A percentile compares a stretch with the other conserved stretches of the same genome.
Evolutionary conservation across 1,284 basidiomycete genomes (phyloP).

Genomic region (Sporisorium sorghi): DNA sequence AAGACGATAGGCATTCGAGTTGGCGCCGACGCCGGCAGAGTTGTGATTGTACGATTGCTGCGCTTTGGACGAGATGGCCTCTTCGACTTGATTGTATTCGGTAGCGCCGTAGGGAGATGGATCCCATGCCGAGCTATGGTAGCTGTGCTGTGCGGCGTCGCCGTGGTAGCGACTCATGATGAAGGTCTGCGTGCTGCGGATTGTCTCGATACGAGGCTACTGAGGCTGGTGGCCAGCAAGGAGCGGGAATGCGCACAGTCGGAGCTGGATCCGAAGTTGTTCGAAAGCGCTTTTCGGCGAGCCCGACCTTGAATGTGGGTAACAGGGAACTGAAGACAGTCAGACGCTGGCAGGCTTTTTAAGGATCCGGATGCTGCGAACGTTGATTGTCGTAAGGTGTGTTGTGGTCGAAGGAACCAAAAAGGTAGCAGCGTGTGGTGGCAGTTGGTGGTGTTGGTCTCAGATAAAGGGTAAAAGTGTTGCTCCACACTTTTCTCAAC

Average conservation of each 20-base stretch:
- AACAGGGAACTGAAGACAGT: not conserved
- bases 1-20: constrained; percentile 39
- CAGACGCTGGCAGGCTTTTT: not conserved
- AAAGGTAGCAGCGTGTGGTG: not conserved
- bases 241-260: not conserved
- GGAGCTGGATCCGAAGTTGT: not conserved
- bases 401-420: not conserved
- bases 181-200: not conserved
- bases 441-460: constrained; percentile 14
- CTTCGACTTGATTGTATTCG: constrained; percentile 29
- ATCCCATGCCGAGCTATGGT: constrained; percentile 42
- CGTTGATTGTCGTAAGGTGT: not conserved
- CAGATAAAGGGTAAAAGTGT: not conserved
- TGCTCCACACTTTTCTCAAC: constrained; percentile 18
- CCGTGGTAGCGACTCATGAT: constrained; percentile 34
- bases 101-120: constrained; percentile 37
- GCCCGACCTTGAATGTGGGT: not conserved
- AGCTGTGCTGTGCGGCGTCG: constrained; percentile 39
- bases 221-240: not conserved
- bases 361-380: not conserved
- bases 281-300: not conserved
- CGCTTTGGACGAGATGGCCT: constrained; percentile 5
- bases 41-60: constrained; percentile 22
- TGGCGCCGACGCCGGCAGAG: constrained; percentile 37
- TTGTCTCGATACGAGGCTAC: not conserved